These are phyloP conservation scores for Plasmodium gonderi DNA, from an alignment of 169 alveolate genomes.

Conservation along the genomic window DNA sequence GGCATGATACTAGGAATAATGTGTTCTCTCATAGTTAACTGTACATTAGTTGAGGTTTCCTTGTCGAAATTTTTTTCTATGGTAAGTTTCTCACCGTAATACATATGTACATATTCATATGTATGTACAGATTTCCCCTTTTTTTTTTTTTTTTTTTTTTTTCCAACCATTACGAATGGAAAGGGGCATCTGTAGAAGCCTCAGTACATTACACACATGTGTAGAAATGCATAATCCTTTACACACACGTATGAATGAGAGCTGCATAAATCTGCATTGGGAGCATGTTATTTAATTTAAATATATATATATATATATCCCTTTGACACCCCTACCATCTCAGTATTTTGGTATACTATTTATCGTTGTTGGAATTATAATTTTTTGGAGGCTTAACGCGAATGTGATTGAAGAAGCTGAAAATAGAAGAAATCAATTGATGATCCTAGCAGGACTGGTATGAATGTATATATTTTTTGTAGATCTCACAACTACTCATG, in stretches of 20 bases:
- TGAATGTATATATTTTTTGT: conserved; percentile 57
- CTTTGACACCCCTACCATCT: neutral
- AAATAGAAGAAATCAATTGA: conserved; percentile 78
- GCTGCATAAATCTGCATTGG: neutral
- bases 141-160: neutral
- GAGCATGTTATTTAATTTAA: neutral
- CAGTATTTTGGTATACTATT: conserved; percentile 92
- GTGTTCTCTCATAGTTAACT: conserved; percentile 92
- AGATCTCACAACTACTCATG: neutral
- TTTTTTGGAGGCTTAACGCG: conserved; percentile 89
- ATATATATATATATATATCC: too few species aligned
- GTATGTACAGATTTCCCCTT: neutral
- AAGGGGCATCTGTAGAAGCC: neutral
- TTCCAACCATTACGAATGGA: too few species aligned
- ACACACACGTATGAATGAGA: neutral
- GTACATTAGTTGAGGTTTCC: conserved; percentile 94
- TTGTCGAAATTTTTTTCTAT: conserved; percentile 91
- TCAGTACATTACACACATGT: neutral
- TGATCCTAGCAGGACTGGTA: conserved; percentile 85
- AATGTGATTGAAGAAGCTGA: conserved; percentile 76
- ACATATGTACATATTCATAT: neutral
- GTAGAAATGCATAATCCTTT: neutral
- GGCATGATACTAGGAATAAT: conserved; percentile 91
- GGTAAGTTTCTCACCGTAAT: conserved; percentile 74
- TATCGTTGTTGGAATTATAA: conserved; percentile 90